A percentile compares a stretch with the other conserved stretches of the same genome.
phyloP scores from a whole-genome alignment of 768 basidiomycete genomes.

The Serendipita vermifera region DNA sequence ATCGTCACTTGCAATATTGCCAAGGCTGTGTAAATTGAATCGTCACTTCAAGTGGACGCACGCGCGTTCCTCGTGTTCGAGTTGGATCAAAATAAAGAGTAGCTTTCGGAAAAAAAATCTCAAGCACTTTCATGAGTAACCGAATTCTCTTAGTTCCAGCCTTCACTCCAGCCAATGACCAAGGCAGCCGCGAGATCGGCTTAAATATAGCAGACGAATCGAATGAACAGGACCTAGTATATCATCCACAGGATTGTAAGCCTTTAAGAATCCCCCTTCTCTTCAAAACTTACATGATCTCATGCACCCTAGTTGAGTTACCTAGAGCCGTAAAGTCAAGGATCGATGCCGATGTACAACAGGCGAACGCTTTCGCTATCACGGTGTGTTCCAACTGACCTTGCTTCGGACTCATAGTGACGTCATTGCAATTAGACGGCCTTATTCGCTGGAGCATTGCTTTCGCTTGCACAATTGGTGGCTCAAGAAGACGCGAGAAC shows the following conservation, averaged over 20 bases:
- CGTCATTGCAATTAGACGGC: not conserved
- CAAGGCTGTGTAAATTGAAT: no score
- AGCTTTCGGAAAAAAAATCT: no score
- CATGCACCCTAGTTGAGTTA: not conserved
- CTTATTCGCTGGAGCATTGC: not conserved
- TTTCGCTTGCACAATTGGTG: not conserved
- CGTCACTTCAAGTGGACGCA: no score
- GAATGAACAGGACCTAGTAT: not conserved
- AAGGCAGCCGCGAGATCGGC: not conserved
- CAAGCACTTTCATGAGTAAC: no score
- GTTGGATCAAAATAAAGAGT: no score
- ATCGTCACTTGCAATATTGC: no score
- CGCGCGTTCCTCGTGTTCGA: no score
- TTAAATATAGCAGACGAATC: not conserved
- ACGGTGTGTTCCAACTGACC: not conserved
- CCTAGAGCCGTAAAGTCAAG: not conserved
- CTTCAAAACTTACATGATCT: not conserved
- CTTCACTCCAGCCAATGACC: no score
- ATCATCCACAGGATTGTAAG: not conserved
- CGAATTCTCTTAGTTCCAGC: no score
- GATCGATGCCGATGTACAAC: not conserved
- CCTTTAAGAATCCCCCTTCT: not conserved
- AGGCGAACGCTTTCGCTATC: not conserved
- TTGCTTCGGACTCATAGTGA: not conserved
- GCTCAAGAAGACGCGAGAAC: not conserved